Base-by-base conservation (phyloP, 1,139 yeast genomes). In the Suhomyces ambrosiae region DNA sequence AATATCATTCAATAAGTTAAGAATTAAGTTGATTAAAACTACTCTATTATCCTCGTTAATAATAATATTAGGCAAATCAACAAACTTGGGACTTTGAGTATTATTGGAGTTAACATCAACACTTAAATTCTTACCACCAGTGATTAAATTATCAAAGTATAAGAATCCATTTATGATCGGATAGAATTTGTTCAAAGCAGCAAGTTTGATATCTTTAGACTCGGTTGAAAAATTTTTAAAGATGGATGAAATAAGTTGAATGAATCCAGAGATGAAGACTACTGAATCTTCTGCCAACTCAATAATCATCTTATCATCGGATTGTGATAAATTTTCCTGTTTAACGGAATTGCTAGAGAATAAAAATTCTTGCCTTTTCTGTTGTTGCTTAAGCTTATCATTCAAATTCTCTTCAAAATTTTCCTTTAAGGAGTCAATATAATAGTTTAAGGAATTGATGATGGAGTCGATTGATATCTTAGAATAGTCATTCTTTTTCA, bases 281-380 rank as follows among this genome's bases (percentile, higher is more conserved):
- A 86, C 64, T 0, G 90, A 83, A 54, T 88, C 96, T 49, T 87
- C 95, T 21, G 86, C 86, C 28, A 90, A 66, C 37, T 83, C 90
- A 14, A 77, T 65, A 3, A 63, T 42, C 13, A 66, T 55, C 37
- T 54, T 50, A 33, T 52, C 56, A 3, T 44, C 39, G 1, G 47
- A 26, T 17, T 49, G 54, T 16, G 50, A 55, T 3, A 49, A 32
- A 10, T 47, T 50, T 7, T 50, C 52, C 12, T 43, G 45, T 6
- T 43, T 36, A 7, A 47, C 42, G 2, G 47, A 35, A 23, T 45
- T 43, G 18, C 52, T 49, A 1, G 70, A 53, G 38, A 68, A 66
- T 30, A 69, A 45, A 19, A 61, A 55, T 27, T 71, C 78, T 42
- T 58, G 71, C 32, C 65, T 57, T 40, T 66, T 68, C 34, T 64